Base-by-base conservation (phyloP, 164 flowering plant genomes). In the Umbellularia californica region DNA sequence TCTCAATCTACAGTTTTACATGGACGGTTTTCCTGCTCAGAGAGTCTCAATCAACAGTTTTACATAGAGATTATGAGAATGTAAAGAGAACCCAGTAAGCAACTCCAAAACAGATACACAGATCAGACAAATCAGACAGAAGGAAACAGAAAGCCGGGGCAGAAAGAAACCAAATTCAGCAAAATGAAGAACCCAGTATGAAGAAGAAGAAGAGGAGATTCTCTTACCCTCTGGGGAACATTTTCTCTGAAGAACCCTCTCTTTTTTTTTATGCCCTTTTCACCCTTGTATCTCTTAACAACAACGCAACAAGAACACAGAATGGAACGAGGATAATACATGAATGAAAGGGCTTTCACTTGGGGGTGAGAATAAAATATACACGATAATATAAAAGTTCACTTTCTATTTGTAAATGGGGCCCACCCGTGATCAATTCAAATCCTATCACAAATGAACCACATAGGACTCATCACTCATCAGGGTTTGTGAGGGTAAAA, bases 171-270 rank as follows among this genome's bases (percentile, higher is more conserved):
- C 14, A 50, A 30, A 17, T 15, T 9, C 50, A 58, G 41, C 23
- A 22, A 70, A 47, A 19, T 15, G 7, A 35, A 64, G 50, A 14
- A 27, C 47, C n/a, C 20, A 41, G 47, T 35, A 35, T 7, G 47
- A 23, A 72, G 5, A 10, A 15, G 72, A 75, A 77, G 24, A 3
- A 20, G 69, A 64, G 47, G 72, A 79, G 25, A 80, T 72, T 75
- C 79, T 30, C 79, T 74, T 80, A 80, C 82, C 82, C 79, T 80
- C 79, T 80, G 72, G 78, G 70, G 77, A 30, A 74, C 82, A 80
- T 80, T 73, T 74, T 50, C 33, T 62, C 67, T n/a, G 58, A 52
- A 52, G 23, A 24, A 68, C 60, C 78, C 72, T 58, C 62, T 68
- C 6, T 30, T 4, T 5, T 17, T 13, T 55, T 23, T 66, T 23